phyloP scores from a whole-genome alignment of 352 stramenopile genomes.

The Globisporangium middletonii region DNA sequence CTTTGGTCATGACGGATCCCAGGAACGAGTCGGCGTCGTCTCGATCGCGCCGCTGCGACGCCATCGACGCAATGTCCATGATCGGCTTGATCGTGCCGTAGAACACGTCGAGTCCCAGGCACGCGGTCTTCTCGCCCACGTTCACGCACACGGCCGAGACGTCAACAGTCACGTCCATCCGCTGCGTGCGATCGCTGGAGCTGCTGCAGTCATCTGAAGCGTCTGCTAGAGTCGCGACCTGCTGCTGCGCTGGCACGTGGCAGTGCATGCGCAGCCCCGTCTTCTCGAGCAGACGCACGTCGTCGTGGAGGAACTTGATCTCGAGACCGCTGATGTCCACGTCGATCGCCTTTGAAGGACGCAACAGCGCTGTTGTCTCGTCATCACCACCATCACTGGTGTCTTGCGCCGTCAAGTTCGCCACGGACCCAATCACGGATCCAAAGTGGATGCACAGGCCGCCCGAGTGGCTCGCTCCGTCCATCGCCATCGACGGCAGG shows the following conservation, averaged over 20 bases:
- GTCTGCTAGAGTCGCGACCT: background rate
- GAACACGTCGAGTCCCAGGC: conserved; percentile 13
- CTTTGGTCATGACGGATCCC: conserved; percentile 8
- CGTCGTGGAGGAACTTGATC: conserved; percentile 14
- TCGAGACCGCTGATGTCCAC: conserved; percentile 12
- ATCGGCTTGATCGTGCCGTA: conserved; percentile 19
- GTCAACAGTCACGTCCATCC: conserved; percentile 2
- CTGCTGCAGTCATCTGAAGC: background rate
- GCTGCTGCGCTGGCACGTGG: conserved; percentile 1
- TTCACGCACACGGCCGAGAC: conserved; percentile 15
- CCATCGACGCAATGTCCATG: conserved; percentile 8
- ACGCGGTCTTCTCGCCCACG: conserved; percentile 14
- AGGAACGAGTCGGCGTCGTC: conserved; percentile 9
- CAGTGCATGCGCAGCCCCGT: conserved; percentile 4
- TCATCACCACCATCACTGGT: background rate
- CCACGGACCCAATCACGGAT: conserved; percentile 9
- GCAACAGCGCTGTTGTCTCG: background rate
- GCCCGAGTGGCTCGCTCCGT: background rate
- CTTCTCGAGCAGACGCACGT: conserved; percentile 13
- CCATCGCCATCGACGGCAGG: conserved; percentile 5
- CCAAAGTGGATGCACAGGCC: conserved; percentile 13
- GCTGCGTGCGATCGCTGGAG: background rate
- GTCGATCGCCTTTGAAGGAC: conserved; percentile 1
- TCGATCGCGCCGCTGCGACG: conserved; percentile 7
- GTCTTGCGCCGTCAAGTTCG: conserved; percentile 2